Conservation (phyloP, 2,329 filamentous ascomycete species). For the Apiospora hydei region DNA sequence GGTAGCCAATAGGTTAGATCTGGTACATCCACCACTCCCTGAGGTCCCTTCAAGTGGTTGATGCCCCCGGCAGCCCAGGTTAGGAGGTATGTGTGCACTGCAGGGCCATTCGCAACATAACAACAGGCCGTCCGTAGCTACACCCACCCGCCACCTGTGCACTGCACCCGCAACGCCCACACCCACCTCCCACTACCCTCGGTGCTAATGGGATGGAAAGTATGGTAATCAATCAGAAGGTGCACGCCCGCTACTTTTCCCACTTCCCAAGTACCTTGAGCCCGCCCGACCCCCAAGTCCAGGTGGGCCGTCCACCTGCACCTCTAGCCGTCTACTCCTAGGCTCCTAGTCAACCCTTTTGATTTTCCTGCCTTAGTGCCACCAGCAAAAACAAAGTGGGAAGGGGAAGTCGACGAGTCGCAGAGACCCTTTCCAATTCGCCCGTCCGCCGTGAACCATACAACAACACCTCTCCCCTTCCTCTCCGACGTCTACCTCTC, state of each 20-base stretch:
- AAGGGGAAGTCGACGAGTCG: conserved; percentile 17
- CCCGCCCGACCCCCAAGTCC: conserved; percentile 18
- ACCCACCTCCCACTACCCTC: not conserved
- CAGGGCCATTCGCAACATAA: not conserved
- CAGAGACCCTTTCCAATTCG: conserved; percentile 17
- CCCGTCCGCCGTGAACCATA: conserved; percentile 11
- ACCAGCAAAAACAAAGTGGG: conserved; percentile 19
- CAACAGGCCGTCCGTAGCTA: not conserved
- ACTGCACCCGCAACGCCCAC: not conserved
- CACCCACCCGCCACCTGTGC: not conserved
- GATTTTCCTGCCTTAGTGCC: conserved; percentile 19
- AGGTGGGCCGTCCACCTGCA: conserved; percentile 16
- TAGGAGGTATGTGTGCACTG: not conserved
- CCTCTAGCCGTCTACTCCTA: conserved; percentile 10
- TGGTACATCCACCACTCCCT: not conserved
- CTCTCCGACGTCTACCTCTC: not conserved
- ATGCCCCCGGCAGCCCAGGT: not conserved
- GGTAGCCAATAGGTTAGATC: not conserved
- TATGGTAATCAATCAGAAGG: conserved; percentile 20
- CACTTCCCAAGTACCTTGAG: conserved; percentile 8
- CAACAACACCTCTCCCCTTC: conserved; percentile 16
- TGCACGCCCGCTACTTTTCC: conserved; percentile 1
- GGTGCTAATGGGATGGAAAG: conserved; percentile 7
- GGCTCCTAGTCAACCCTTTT: conserved; percentile 13
- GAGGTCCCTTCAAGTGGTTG: not conserved